A percentile compares a stretch with the other conserved stretches of the same genome.
Conservation (phyloP, 2,329 filamentous ascomycete species). For the Setomelanomma holmii region DNA sequence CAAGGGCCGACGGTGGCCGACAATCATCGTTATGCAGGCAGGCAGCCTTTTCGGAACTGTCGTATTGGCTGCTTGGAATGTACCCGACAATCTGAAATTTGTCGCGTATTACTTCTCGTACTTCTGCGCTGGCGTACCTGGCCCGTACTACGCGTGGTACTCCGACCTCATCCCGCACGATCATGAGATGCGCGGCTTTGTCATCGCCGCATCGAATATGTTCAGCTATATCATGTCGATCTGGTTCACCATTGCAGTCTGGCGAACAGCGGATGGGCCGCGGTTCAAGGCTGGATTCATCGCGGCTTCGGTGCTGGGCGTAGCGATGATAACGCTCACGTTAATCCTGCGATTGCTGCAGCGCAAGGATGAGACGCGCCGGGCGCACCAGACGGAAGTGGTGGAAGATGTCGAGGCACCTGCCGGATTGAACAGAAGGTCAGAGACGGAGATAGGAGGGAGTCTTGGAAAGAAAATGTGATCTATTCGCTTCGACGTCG, state of each 20-base stretch:
- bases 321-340: slow-evolving; percentile 26
- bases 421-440: slow-evolving; percentile 42
- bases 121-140: slow-evolving; percentile 29
- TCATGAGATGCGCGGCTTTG: slow-evolving; percentile 34
- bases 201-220: slow-evolving; percentile 34
- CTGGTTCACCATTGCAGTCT: slow-evolving; percentile 27
- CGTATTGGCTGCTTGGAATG: slow-evolving; percentile 55
- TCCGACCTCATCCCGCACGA: slow-evolving; percentile 34
- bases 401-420: slow-evolving; percentile 15
- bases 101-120: slow-evolving; percentile 34
- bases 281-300: slow-evolving; percentile 31
- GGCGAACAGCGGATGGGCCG: slow-evolving; percentile 30
- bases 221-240: slow-evolving; percentile 30
- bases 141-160: slow-evolving; percentile 36
- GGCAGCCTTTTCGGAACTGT: slow-evolving; percentile 51
- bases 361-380: slow-evolving; percentile 20
- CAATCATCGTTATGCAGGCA: slow-evolving; percentile 48
- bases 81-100: slow-evolving; percentile 54
- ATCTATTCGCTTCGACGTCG: too few species aligned
- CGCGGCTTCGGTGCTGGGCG: slow-evolving; percentile 24
- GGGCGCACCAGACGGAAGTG: slow-evolving; percentile 6
- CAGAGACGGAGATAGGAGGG: not conserved
- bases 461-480: not conserved
- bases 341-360: slow-evolving; percentile 21
- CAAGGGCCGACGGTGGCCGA: slow-evolving; percentile 44